These are phyloP conservation scores for Boletellus ananas DNA, from an alignment of 768 basidiomycete species.

Conservation along the genomic window DNA sequence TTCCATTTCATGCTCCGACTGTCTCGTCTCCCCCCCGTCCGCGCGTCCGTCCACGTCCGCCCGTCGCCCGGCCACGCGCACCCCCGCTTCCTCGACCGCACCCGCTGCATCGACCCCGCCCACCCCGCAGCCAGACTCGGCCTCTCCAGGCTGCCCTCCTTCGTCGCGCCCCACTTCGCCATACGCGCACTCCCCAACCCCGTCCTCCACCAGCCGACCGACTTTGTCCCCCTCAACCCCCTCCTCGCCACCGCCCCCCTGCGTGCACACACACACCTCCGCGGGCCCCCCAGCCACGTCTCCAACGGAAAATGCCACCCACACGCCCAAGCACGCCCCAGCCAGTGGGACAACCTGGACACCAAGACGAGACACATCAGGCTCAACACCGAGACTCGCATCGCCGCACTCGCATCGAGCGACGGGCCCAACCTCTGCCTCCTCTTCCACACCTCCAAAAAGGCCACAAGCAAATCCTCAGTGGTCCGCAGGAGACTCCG, in stretches of 20 bases:
- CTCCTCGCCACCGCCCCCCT: conserved; percentile 15
- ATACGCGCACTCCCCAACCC: conserved; percentile 24
- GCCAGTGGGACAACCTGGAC: not conserved
- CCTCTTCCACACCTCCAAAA: conserved; percentile 22
- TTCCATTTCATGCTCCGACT: conserved; percentile 7
- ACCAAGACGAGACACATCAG: not conserved
- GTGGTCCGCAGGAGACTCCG: conserved; percentile 21
- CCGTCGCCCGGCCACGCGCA: conserved; percentile 10
- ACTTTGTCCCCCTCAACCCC: conserved; percentile 19
- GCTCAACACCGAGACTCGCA: conserved; percentile 4
- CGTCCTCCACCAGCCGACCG: conserved; percentile 10
- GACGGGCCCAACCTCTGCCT: conserved; percentile 14
- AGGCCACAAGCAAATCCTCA: conserved; percentile 21
- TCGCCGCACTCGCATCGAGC: conserved; percentile 4
- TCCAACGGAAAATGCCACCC: not conserved
- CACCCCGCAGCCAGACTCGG: conserved; percentile 18
- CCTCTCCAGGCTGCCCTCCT: conserved; percentile 14
- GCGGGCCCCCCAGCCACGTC: too few species aligned
- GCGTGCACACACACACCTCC: conserved; percentile 3
- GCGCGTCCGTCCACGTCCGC: conserved; percentile 4
- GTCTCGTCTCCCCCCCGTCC: not conserved
- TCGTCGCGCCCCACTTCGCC: conserved; percentile 18
- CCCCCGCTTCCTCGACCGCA: conserved; percentile 10
- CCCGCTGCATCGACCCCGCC: conserved; percentile 10
- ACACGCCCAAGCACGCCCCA: not conserved